Evolutionary conservation across 345 rosid species (phyloP), one percentile per base, ranked within the genome.

Genomic region (Xanthoceras sorbifolium): DNA sequence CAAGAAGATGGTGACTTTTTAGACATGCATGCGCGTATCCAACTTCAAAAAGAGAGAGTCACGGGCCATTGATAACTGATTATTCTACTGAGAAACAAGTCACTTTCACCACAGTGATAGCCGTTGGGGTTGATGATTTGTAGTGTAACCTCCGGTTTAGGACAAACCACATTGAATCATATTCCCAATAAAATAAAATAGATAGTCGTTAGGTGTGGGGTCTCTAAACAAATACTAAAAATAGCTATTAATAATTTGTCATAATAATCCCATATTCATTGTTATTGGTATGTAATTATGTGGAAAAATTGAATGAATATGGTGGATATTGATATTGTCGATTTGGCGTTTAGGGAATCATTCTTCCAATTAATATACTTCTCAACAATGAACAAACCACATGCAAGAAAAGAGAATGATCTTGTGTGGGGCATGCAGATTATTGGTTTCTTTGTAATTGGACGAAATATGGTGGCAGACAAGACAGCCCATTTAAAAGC

Each of bases 41-140:
- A 9, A 48, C 20, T 15, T 48, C 20, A 14, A 3, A 17, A 48
- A 17, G 4, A 15, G 32, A 50, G 20, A 42, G 67, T 73, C 76
- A 73, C 76, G 76, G 57, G 67, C 6, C 76, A 60, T 44, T 26
- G 57, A 72, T 60, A 60, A 36, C 15, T 0, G 65, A 60, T 1
- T 6, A 48, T 48, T 48, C 40, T 14, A 3, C 18, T 14, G 14
- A 11, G 18, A 7, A n/a, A 1, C 25, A 12, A 22, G 64, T 71
- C 65, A 3, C 31, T 71, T 32, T 71, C 75, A 55, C 50, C 23
- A 2, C 32, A 57, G 50, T 20, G 20, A 40, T 38, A 72, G 75
- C 38, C 67, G 76, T 60, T 59, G 36, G 75, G 20, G 36, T 62
- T 28, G n/a, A 4, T 25, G 34, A 23, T 61, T 1, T 3, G 18